phyloP scores from a whole-genome alignment of 768 basidiomycete genomes.

The Pulveroboletus sp. region DNA sequence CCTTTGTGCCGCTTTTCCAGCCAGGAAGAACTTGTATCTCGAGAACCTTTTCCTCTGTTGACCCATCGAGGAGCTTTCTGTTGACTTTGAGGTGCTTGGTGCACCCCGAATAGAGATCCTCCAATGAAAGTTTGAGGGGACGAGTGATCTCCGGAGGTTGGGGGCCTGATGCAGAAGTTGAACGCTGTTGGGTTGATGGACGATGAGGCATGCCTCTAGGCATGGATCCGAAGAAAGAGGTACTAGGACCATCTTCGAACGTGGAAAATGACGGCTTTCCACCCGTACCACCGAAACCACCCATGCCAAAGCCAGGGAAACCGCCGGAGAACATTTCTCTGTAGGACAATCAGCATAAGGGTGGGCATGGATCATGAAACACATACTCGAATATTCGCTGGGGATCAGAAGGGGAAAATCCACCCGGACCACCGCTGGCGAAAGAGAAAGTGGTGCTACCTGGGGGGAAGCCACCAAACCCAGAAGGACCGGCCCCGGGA shows the following conservation, averaged over 20 bases:
- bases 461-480: constrained; percentile 45
- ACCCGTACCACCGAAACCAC: constrained; percentile 41
- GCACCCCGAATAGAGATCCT: constrained; percentile 81
- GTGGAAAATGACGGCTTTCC: constrained; percentile 30
- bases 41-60: constrained; percentile 80
- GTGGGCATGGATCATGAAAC: not conserved
- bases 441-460: constrained; percentile 56
- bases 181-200: constrained; percentile 27
- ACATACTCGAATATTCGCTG: constrained; percentile 86
- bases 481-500: constrained; percentile 45
- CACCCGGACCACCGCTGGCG: constrained; percentile 38
- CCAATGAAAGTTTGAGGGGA: constrained; percentile 79
- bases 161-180: constrained; percentile 29
- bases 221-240: constrained; percentile 39
- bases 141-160: constrained; percentile 62
- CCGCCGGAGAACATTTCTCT: constrained; percentile 56
- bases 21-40: constrained; percentile 81
- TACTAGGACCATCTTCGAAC: constrained; percentile 40
- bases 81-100: constrained; percentile 88
- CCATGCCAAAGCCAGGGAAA: constrained; percentile 38
- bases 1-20: constrained; percentile 95
- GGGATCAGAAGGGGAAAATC: constrained; percentile 79
- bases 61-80: constrained; percentile 65
- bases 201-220: constrained; percentile 57
- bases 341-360: constrained; percentile 6